phyloP scores from a whole-genome alignment of 148 eudicot species.

The Drosera capensis region DNA sequence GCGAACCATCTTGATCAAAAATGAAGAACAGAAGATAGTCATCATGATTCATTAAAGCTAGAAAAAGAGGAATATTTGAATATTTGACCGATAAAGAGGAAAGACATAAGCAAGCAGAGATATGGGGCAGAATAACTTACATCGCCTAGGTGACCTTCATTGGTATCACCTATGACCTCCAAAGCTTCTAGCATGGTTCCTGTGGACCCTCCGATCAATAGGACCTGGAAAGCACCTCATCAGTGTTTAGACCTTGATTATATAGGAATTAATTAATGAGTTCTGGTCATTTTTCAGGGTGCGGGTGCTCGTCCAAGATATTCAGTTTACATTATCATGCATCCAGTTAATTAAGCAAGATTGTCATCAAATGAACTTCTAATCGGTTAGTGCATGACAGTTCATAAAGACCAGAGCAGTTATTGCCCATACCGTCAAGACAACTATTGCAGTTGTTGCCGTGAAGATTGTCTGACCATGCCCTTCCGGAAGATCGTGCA shows the following conservation, averaged over 20 bases:
- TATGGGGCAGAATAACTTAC: slow-evolving; percentile 32
- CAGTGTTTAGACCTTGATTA: slow-evolving; percentile 1
- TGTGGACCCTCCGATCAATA: slow-evolving; percentile 95
- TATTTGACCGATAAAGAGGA: neutral
- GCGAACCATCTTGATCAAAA: no score
- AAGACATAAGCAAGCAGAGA: slow-evolving; percentile 1
- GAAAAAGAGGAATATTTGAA: no score
- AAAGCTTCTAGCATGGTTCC: slow-evolving; percentile 98
- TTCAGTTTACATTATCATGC: no score
- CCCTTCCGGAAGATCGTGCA: slow-evolving; percentile 98
- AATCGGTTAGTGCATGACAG: no score
- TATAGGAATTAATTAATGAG: slow-evolving; percentile 3
- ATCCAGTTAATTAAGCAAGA: no score
- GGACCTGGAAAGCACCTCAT: slow-evolving; percentile 43
- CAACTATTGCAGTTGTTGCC: slow-evolving; percentile 96
- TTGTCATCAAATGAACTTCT: no score
- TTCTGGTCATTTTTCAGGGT: no score
- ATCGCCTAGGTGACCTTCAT: slow-evolving; percentile 42
- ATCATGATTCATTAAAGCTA: no score
- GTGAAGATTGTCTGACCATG: slow-evolving; percentile 97
- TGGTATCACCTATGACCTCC: slow-evolving; percentile 72
- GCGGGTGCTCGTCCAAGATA: no score
- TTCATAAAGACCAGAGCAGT: no score
- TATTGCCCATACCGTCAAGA: slow-evolving; percentile 92
- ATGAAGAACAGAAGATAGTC: no score